Evolutionary conservation across 2,329 filamentous ascomycete genomes (phyloP).

Genomic region (Sporothrix phasma): DNA sequence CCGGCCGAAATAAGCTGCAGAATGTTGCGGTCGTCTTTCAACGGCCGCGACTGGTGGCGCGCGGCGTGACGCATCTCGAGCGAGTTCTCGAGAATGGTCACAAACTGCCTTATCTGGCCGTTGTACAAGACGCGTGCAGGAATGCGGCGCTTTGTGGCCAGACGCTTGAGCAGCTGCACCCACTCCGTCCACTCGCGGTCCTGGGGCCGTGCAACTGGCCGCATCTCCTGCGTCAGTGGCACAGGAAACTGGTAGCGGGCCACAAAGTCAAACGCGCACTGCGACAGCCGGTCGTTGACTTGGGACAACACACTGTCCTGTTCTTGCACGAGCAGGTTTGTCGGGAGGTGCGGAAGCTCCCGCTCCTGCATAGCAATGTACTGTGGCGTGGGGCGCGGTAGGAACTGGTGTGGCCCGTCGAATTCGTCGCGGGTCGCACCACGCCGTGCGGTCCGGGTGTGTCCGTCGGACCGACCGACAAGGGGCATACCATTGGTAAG

Average conservation of each 20-base stretch:
- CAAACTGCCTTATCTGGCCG: slow-evolving; percentile 83
- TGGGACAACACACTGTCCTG: slow-evolving; percentile 71
- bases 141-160: slow-evolving; percentile 78
- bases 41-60: slow-evolving; percentile 70
- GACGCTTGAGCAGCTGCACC: slow-evolving; percentile 76
- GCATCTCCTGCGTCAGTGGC: slow-evolving; percentile 71
- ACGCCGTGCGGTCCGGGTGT: slow-evolving; percentile 50
- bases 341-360: slow-evolving; percentile 71
- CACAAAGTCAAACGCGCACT: slow-evolving; percentile 82
- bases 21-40: slow-evolving; percentile 84
- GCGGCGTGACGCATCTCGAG: slow-evolving; percentile 80
- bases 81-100: slow-evolving; percentile 80
- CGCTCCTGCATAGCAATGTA: slow-evolving; percentile 68
- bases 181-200: slow-evolving; percentile 87
- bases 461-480: slow-evolving; percentile 37
- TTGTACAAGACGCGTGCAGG: slow-evolving; percentile 77
- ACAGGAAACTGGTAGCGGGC: slow-evolving; percentile 88
- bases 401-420: slow-evolving; percentile 74
- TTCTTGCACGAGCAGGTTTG: slow-evolving; percentile 72
- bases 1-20: slow-evolving; percentile 79
- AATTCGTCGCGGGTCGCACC: slow-evolving; percentile 81
- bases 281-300: slow-evolving; percentile 76
- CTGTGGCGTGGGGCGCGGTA: slow-evolving; percentile 61
- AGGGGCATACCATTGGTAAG: slow-evolving; percentile 27
- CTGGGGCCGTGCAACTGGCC: slow-evolving; percentile 61